Evolutionary conservation across 2,329 filamentous ascomycete species (phyloP), one percentile per base, ranked within the genome.

Genomic region (Apiospora phragmitis): DNA sequence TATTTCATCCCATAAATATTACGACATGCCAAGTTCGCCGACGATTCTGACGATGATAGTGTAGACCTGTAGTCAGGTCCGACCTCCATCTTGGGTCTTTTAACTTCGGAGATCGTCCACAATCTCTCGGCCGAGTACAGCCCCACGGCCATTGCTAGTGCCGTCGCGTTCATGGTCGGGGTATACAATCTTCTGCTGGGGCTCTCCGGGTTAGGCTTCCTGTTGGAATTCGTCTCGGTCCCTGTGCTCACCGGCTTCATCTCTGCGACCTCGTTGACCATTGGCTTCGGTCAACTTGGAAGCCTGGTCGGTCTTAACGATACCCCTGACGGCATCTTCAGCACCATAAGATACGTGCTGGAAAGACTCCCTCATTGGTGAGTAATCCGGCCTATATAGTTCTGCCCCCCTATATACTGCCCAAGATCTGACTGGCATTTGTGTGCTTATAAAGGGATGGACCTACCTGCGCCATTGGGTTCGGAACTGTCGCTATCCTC

Each of bases 221-320:
- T 92, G 6, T 83, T 92, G 26, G 89, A 92, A 71, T 92, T 91
- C 74, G 88, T 92, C 73, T 91, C 90, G 0, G 84, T 90, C 1
- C 90, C 90, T 0, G 88, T 92, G 1, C 83, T 92, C 0, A 89
- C 84, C 8, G 90, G 90, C 5, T 92, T 91, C 80, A 90, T 92
- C 74, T 90, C 89, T 0, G 89, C 90, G 1, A 89, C 90, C 1
- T 90, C 89, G 32, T 87, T 92, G 66, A 90, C 89, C 41, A 92
- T 92, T 75, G 86, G 88, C 29, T 85, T 91, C 67, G 89, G 88
- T n/a, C 90, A 92, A 76, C 85, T 92, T 70, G 87, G 85, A 4
- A 87, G 87, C 1, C 84, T 92, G 0, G 85, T 92, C 1, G 90
- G 90, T 12, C 84, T 89, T 12, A 81, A 83, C 35, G 83, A 88